These are phyloP conservation scores for Mycena alexandri DNA, from an alignment of 768 basidiomycete genomes.

Conservation along the genomic window DNA sequence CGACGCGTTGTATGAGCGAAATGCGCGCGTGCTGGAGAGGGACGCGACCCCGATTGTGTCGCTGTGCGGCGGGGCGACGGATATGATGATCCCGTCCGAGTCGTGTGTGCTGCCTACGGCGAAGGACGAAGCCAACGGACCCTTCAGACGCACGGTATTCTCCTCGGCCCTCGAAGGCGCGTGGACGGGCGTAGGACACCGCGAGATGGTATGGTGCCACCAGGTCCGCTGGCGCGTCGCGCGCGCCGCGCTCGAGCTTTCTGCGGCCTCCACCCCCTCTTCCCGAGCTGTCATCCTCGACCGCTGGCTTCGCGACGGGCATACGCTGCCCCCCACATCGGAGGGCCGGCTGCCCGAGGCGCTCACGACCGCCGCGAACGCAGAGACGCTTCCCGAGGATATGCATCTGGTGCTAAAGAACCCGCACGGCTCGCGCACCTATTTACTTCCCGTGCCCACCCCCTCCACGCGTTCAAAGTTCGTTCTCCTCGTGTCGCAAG, in stretches of 20 bases:
- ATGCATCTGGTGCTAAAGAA: constrained; percentile 57
- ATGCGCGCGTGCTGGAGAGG: constrained; percentile 52
- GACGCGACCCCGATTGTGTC: constrained; percentile 81
- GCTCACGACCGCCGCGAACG: constrained; percentile 34
- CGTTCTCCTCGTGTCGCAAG: constrained; percentile 72
- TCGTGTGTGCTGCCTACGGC: constrained; percentile 81
- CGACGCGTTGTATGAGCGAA: constrained; percentile 75
- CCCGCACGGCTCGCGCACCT: constrained; percentile 58
- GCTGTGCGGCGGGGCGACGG: constrained; percentile 92
- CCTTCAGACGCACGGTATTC: constrained; percentile 77
- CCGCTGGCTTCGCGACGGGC: constrained; percentile 78
- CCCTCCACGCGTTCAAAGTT: constrained; percentile 47
- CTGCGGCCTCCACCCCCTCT: constrained; percentile 43
- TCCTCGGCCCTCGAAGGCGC: constrained; percentile 90
- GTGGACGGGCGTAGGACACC: constrained; percentile 96
- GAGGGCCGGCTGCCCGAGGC: constrained; percentile 10
- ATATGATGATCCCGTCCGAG: constrained; percentile 93
- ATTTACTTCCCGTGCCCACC: constrained; percentile 63
- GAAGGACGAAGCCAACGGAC: too few species aligned
- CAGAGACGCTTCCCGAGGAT: constrained; percentile 54
- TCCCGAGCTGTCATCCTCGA: constrained; percentile 61
- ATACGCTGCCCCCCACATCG: constrained; percentile 49
- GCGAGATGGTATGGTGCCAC: constrained; percentile 99
- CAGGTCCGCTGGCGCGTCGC: constrained; percentile 94
- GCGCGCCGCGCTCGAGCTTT: constrained; percentile 79